These are phyloP conservation scores for Camelina neglecta DNA, from an alignment of 345 rosid species.

Conservation along the genomic window DNA sequence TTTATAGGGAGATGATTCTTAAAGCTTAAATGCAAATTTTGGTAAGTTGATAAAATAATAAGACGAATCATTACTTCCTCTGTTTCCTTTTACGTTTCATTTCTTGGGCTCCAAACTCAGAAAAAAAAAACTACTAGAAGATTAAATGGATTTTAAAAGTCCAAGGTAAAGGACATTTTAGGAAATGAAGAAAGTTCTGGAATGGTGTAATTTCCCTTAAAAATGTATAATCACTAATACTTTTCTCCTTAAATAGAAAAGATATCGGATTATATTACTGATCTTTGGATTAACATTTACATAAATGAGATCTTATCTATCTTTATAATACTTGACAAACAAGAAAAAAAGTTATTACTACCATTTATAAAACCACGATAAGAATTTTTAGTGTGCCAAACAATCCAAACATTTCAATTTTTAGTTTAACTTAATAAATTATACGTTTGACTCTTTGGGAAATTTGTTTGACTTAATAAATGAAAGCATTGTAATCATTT, in stretches of 20 bases:
- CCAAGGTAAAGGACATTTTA: background rate
- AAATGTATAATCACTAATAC: background rate
- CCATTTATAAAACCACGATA: background rate
- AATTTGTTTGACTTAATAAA: background rate
- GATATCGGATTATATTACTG: slow-evolving; percentile 11
- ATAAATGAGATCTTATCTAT: background rate
- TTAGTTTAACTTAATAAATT: background rate
- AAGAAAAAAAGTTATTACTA: slow-evolving; percentile 10
- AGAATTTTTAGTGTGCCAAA: background rate
- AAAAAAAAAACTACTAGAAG: background rate
- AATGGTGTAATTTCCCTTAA: slow-evolving; percentile 19
- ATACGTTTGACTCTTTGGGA: background rate
- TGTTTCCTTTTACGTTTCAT: slow-evolving; percentile 28
- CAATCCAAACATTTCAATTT: background rate
- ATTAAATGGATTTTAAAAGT: slow-evolving; percentile 5
- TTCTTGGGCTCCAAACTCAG: slow-evolving; percentile 40
- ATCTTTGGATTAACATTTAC: slow-evolving; percentile 10
- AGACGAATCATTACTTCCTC: background rate
- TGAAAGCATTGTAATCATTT: background rate
- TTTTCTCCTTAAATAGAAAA: background rate
- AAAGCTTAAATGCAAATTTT: slow-evolving; percentile 17
- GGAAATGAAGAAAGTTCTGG: slow-evolving; percentile 14
- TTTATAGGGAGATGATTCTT: slow-evolving; percentile 27
- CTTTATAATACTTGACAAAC: slow-evolving; percentile 16
- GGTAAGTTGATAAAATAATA: slow-evolving; percentile 14